phyloP scores from a whole-genome alignment of 2,329 filamentous ascomycete species.

The Bipolaris gigantea region DNA sequence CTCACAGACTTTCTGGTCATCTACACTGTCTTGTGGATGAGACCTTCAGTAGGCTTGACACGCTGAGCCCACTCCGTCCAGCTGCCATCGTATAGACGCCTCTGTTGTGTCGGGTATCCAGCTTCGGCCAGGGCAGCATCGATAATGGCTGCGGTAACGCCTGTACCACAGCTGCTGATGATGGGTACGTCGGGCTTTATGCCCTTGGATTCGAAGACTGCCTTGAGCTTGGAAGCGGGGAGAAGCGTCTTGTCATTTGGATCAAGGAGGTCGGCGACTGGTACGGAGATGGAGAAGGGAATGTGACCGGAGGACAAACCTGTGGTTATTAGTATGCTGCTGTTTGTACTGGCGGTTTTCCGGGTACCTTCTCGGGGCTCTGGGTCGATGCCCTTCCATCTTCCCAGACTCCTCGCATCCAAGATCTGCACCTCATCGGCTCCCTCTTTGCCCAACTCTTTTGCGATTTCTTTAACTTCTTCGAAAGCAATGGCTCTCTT shows the following conservation, averaged over 20 bases:
- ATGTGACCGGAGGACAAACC: slow-evolving; percentile 84
- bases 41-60: slow-evolving; percentile 61
- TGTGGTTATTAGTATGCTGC: slow-evolving; percentile 15
- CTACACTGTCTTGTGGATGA: slow-evolving; percentile 58
- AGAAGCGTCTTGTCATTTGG: slow-evolving; percentile 79
- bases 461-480: slow-evolving; percentile 75
- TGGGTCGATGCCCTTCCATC: slow-evolving; percentile 80
- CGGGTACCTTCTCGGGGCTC: slow-evolving; percentile 76
- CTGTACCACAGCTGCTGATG: slow-evolving; percentile 87
- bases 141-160: slow-evolving; percentile 88
- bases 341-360: background rate
- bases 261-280: slow-evolving; percentile 78
- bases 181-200: slow-evolving; percentile 79
- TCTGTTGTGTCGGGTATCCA: slow-evolving; percentile 68
- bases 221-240: slow-evolving; percentile 68
- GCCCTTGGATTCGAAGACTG: slow-evolving; percentile 77
- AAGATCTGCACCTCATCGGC: slow-evolving; percentile 82
- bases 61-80: slow-evolving; percentile 88
- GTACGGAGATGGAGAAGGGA: slow-evolving; percentile 81
- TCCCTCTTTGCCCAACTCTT: slow-evolving; percentile 79
- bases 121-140: slow-evolving; percentile 84
- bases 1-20: no score
- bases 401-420: slow-evolving; percentile 77
- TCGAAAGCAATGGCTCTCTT: slow-evolving; percentile 77
- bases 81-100: slow-evolving; percentile 89